Evolutionary conservation across 176 grass and related monocot genomes (phyloP), one percentile per base, ranked within the genome.

Genomic region (Eragrostis curvula): DNA sequence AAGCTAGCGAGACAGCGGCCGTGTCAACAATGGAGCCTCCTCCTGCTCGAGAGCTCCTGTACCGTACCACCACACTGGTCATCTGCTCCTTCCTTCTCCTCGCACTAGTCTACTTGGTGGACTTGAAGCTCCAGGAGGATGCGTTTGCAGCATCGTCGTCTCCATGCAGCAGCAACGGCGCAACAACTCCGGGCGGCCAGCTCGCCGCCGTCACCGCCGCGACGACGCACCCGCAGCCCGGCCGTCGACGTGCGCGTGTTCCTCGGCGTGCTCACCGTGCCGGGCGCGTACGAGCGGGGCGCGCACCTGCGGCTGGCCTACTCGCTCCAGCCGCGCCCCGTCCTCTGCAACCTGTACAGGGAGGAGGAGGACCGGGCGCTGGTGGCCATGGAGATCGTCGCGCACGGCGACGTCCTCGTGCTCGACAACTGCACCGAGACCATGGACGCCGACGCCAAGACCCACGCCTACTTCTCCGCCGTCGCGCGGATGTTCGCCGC

Each of bases 361-460:
- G n/a, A 13, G 15, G 79, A 90, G 48, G 88, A 90, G 77, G 64
- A 83, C 45, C 71, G 44, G 3, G 61, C 77, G 57, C 74, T 90
- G 27, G 80, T 90, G 70, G 48, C 83, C 8, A 57, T 90, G 50
- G 88, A 90, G 78, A 43, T 55, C 78, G 68, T 73, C 70, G 27
- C 48, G 16, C 10, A 73, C 70, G 70, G 28, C 70, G 92, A 91
- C 78, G 74, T 94, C 79, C 39, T 94, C 45, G 82, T 91, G 46
- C 91, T n/a, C 68, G 91, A n/a, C 46, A 78, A 94, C 64, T 94
- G 88, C 88, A 85, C 85, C 28, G 92, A 94, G 86, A 94, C 85
- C 85, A 90, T 91, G 88, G 73, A 91, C 75, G 47, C 42, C 8
- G 92, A 83, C 63, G 92, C n/a, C n/a, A 91, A 94, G 79, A 94